Evolutionary conservation across 805 yeast species (phyloP), one percentile per base, ranked within the genome.

Genomic region (Blastobotrys mokoenaii): DNA sequence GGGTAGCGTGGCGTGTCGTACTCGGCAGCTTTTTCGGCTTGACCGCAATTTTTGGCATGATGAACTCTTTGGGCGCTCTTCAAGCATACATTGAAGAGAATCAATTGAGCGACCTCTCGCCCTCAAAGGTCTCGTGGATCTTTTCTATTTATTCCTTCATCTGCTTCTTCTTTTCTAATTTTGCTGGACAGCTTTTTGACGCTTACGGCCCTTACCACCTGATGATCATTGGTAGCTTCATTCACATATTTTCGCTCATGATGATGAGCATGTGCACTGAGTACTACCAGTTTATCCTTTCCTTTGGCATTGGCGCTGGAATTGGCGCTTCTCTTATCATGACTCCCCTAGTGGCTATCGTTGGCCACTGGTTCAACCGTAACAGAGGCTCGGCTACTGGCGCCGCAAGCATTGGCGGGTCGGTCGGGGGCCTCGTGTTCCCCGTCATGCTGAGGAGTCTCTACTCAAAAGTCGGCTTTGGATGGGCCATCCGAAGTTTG

Each of bases 151-250:
- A 70, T 57, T 59, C 73, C 46, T 70, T 74, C 29, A 57, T 79
- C 25, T 65, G 74, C 9, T 77, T 73, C 54, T 59, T 69, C 11
- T 64, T 73, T 1, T 73, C 78, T 6, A 65, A 77, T 29, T 60
- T 77, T 22, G 68, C 74, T 8, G 88, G 82, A 17, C 73, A 78
- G 2, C 59, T 77, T 22, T 83, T 82, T 58, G 89, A 83, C 58
- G 63, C 74, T 44, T 72, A 72, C 45, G 89, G 89, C 3, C 37
- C 40, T 40, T 59, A 61, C 20, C 56, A 53, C 14, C 72, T 80
- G 2, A 54, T 78, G 54, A 38, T 66, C 2, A 47, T 63, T 9
- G 77, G 84, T 1, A 61, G 77, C 0, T 35, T 68, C 0, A 55
- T 77, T 2, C 71, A 71, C 30, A 69, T 72, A 38, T 67, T 68